A percentile compares a stretch with the other conserved stretches of the same genome.
These are phyloP conservation scores for Abortiporus biennis DNA, from an alignment of 1,284 basidiomycete species.

Conservation along the genomic window DNA sequence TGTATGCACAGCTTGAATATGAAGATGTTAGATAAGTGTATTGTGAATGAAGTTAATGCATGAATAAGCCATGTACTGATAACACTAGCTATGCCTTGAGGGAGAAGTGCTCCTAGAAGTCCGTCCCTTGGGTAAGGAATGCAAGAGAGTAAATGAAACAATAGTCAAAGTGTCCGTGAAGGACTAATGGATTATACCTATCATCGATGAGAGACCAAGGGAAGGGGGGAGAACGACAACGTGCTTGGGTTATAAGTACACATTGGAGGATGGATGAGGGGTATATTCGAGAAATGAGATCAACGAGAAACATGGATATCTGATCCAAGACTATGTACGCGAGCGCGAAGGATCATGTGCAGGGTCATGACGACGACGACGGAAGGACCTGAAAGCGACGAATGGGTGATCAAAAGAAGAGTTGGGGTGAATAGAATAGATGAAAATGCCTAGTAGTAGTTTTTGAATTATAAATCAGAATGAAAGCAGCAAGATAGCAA, in stretches of 20 bases:
- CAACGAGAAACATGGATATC: constrained; percentile 5
- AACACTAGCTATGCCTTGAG: neutral
- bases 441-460: too few species aligned
- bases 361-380: neutral
- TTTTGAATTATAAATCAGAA: constrained; percentile 1
- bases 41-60: too few species aligned
- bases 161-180: too few species aligned
- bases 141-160: too few species aligned
- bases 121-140: constrained; percentile 2
- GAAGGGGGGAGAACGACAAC: too few species aligned
- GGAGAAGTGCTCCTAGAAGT: constrained; percentile 1
- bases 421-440: neutral
- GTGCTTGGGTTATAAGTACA: too few species aligned
- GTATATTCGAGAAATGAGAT: constrained; percentile 3
- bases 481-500: too few species aligned
- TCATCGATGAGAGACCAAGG: too few species aligned
- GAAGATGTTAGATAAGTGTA: too few species aligned
- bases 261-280: constrained; percentile 2
- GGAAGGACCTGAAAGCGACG: constrained; percentile 1
- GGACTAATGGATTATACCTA: too few species aligned
- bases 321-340: constrained; percentile 5
- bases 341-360: neutral
- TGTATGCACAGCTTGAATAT: too few species aligned
- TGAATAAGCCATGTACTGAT: neutral
- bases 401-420: neutral